Conservation (phyloP, 1,284 basidiomycete genomes). For the Microbotryum saponariae region DNA sequence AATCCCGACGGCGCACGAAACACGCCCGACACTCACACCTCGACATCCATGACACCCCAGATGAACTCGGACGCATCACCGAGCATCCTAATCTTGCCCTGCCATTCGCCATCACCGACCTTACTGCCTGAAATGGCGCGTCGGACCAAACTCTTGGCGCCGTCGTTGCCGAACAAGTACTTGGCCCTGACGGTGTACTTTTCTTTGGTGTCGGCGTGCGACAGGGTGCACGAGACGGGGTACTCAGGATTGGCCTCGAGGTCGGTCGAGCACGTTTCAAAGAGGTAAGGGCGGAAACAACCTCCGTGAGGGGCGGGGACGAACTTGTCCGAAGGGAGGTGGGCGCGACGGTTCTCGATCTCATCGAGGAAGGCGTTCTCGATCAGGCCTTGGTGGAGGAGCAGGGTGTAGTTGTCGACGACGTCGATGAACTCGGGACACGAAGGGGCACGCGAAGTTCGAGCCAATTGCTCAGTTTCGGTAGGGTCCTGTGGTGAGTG, state of each 20-base stretch:
- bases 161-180: slow-evolving; percentile 44
- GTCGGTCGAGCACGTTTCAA: slow-evolving; percentile 33
- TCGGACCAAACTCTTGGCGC: slow-evolving; percentile 40
- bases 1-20: neutral
- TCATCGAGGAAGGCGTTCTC: slow-evolving; percentile 42
- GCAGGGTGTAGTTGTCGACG: slow-evolving; percentile 42
- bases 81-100: slow-evolving; percentile 38
- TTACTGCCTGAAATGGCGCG: slow-evolving; percentile 37
- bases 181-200: slow-evolving; percentile 38
- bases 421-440: slow-evolving; percentile 45
- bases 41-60: slow-evolving; percentile 37
- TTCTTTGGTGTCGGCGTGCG: slow-evolving; percentile 24
- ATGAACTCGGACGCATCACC: slow-evolving; percentile 42
- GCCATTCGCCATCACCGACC: slow-evolving; percentile 34
- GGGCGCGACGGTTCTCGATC: slow-evolving; percentile 36
- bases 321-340: slow-evolving; percentile 22
- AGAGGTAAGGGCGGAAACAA: slow-evolving; percentile 34
- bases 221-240: slow-evolving; percentile 20
- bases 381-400: slow-evolving; percentile 44
- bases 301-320: slow-evolving; percentile 32
- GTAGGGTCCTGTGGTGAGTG: slow-evolving; percentile 33
- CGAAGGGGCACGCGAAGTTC: slow-evolving; percentile 42
- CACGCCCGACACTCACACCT: slow-evolving; percentile 16
- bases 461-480: slow-evolving; percentile 37
- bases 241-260: slow-evolving; percentile 21